phyloP scores from a whole-genome alignment of 2,329 filamentous ascomycete species.

The Epicoccum sorghinum region DNA sequence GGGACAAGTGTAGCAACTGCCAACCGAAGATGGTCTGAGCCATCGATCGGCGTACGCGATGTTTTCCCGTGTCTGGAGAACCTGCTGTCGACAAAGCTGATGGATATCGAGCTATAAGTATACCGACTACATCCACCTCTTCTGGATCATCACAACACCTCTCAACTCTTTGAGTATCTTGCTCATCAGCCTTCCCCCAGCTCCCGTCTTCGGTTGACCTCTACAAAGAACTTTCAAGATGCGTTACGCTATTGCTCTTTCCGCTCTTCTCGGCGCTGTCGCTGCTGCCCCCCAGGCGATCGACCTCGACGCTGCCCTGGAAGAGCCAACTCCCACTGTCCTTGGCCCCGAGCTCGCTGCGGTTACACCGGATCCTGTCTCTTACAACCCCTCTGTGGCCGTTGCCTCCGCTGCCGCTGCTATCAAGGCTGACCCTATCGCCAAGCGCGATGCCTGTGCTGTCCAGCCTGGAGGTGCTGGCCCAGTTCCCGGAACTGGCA shows the following conservation, averaged over 20 bases:
- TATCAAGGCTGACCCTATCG: constrained; percentile 12
- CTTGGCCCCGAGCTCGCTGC: constrained; percentile 36
- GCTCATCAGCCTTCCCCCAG: constrained; percentile 5
- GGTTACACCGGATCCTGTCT: constrained; percentile 32
- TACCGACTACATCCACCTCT: constrained; percentile 14
- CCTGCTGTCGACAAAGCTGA: neutral
- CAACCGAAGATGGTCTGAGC: constrained; percentile 9
- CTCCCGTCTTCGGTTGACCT: constrained; percentile 4
- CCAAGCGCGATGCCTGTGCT: constrained; percentile 11
- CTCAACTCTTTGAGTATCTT: constrained; percentile 3
- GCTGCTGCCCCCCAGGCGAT: constrained; percentile 38
- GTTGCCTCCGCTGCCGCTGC: constrained; percentile 26
- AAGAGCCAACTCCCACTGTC: constrained; percentile 36
- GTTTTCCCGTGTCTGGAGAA: constrained; percentile 4
- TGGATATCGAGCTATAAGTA: constrained; percentile 18
- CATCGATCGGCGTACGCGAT: constrained; percentile 18
- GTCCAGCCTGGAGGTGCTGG: constrained; percentile 21
- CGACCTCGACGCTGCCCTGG: constrained; percentile 46
- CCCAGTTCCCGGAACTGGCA: constrained; percentile 19
- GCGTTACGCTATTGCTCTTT: constrained; percentile 29
- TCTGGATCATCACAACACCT: constrained; percentile 19
- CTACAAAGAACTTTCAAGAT: constrained; percentile 21
- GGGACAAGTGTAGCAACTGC: constrained; percentile 8
- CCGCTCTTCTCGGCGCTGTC: constrained; percentile 27
- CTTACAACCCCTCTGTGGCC: constrained; percentile 37